A percentile compares a stretch with the other conserved stretches of the same genome.
These are phyloP conservation scores for Chytriomyces confervae DNA, from an alignment of 192 early-diverging fungal species.

Conservation along the genomic window DNA sequence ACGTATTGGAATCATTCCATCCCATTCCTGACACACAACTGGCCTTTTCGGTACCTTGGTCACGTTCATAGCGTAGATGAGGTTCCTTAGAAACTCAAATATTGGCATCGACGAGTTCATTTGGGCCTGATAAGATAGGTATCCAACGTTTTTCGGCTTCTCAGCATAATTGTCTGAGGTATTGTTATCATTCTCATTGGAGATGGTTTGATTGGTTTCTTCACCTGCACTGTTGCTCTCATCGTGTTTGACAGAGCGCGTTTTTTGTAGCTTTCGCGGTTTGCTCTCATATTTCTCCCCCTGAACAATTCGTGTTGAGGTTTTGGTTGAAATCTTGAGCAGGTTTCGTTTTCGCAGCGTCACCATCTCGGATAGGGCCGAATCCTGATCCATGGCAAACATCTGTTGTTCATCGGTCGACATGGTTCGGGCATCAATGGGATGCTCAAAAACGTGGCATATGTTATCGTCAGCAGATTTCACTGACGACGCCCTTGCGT, in stretches of 20 bases:
- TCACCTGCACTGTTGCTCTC: no score
- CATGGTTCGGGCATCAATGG: no score
- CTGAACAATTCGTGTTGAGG: neutral
- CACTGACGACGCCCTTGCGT: neutral
- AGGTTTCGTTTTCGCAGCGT: neutral
- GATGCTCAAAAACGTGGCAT: no score
- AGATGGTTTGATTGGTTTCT: neutral
- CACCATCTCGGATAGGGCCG: neutral
- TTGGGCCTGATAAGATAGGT: neutral
- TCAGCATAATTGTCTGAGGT: neutral
- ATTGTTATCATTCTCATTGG: neutral
- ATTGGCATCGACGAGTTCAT: no score
- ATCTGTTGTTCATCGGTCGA: no score
- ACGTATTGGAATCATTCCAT: neutral
- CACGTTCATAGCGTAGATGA: no score
- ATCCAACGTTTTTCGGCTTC: neutral
- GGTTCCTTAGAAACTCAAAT: no score
- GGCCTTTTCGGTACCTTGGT: no score
- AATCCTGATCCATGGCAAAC: no score
- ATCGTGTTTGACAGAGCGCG: no score
- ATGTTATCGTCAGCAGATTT: no score
- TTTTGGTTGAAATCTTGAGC: neutral
- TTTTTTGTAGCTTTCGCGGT: neutral
- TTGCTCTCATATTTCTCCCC: neutral
- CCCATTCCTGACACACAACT: no score